These are phyloP conservation scores for Theobroma grandiflorum DNA, from an alignment of 441 rosid species.

Conservation along the genomic window DNA sequence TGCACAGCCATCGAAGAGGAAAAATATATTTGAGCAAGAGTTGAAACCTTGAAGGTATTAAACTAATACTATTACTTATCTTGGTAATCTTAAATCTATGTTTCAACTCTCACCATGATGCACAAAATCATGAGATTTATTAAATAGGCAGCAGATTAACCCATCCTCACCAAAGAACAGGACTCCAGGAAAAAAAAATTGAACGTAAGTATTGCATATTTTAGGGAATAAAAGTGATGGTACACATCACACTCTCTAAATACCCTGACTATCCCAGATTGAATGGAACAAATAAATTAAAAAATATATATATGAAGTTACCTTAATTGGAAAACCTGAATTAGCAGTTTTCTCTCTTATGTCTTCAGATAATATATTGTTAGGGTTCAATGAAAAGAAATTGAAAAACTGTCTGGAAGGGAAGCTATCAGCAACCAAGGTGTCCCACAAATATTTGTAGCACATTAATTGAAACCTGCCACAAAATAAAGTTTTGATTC, in stretches of 20 bases:
- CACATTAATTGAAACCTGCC: constrained; percentile 86
- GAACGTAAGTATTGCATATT: no score
- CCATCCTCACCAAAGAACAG: no score
- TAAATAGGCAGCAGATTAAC: no score
- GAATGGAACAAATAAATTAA: not conserved
- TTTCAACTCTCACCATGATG: no score
- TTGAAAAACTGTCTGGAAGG: constrained; percentile 49
- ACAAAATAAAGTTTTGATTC: constrained; percentile 12
- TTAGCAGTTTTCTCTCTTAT: constrained; percentile 55
- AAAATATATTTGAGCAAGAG: constrained; percentile 3
- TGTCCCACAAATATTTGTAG: constrained; percentile 87
- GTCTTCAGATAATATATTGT: constrained; percentile 56
- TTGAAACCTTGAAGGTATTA: not conserved
- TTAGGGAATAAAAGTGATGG: not conserved
- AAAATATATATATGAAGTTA: constrained; percentile 25
- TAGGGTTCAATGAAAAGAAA: constrained; percentile 64
- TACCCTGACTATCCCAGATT: not conserved
- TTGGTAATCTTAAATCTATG: no score
- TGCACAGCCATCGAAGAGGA: constrained; percentile 35
- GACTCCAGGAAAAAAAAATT: no score
- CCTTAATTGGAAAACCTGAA: constrained; percentile 72
- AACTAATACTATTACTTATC: not conserved
- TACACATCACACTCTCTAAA: not conserved
- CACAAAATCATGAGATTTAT: no score
- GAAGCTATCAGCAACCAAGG: constrained; percentile 56